phyloP scores from a whole-genome alignment of 176 grass and related monocot species.

The Avena sativa region DNA sequence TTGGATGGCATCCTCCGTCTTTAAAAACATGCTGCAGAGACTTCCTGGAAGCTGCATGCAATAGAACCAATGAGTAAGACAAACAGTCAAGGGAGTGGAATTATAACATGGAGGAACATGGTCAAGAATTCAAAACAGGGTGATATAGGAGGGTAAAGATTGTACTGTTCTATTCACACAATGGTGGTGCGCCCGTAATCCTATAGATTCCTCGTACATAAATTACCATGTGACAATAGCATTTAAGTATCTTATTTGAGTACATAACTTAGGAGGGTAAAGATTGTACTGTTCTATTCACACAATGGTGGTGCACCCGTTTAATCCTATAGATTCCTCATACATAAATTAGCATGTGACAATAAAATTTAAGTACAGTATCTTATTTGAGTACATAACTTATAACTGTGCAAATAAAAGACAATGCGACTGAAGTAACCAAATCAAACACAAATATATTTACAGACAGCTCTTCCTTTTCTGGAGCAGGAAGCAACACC shows the following conservation, averaged over 20 bases:
- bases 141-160: conserved; percentile 2
- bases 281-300: conserved; percentile 21
- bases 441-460: not conserved
- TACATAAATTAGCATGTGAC: not conserved
- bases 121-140: not conserved
- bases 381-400: conserved; percentile 11
- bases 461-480: not conserved
- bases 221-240: no score
- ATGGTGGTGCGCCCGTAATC: not conserved
- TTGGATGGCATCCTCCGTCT: conserved; percentile 86
- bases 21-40: conserved; percentile 89
- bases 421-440: conserved; percentile 3
- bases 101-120: not conserved
- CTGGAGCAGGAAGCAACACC: not conserved
- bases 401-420: conserved; percentile 20
- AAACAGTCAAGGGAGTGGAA: not conserved
- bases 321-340: not conserved
- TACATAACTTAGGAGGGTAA: not conserved
- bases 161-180: conserved; percentile 23
- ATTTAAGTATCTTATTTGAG: no score
- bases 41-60: conserved; percentile 67
- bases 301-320: not conserved
- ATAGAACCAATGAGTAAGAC: conserved; percentile 6
- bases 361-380: no score
- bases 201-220: not conserved